Evolutionary conservation across 371 early-diverging fungal species (phyloP), one percentile per base, ranked within the genome.

Genomic region (Lichtheimia ornata): DNA sequence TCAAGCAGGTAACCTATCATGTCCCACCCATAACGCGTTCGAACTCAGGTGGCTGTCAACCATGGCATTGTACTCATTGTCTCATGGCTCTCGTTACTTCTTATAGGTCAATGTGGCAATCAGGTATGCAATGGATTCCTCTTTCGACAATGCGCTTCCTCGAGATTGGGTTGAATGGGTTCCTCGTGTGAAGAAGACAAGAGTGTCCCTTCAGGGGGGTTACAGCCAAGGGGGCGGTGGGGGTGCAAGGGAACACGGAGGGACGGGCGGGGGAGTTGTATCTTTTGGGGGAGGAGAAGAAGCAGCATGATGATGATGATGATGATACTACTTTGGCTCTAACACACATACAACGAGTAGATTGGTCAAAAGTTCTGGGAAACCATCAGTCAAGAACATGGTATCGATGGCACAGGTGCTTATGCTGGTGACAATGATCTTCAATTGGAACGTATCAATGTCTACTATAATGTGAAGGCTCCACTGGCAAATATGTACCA

Each of bases 401-500:
- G 94, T 58, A 83, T 63, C 63, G 84, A 69, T 22, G 43, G 53
- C 13, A 65, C 58, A 30, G 70, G 97, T 64, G 60, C 71, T 59
- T 88, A 86, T 72, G 58, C 79, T 58, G 97, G 95, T 27, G 86
- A 87, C 72, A 86, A 90, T 60, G 91, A 89, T 70, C 79, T 88
- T 61, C 97, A 98, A 82, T 85, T 96, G 47, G 97, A 97, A 83
- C 28, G 85, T 74, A 71, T 86, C 85, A 96, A 94, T 63, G 98
- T 98, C 62, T 98, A 97, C 88, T 99, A 93, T 82, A 96, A 94
- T 79, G 96, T 79, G 96, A 97, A 77, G 91, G 92, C 43, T 70
- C 76, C 59, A 77, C 80, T 61, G 85, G 82, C 71, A 91, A 92
- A 75, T 93, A 92, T 59, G 88, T 88, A 50, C 98, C 69, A 93